These are phyloP conservation scores for Chaetomium olivaceum DNA, from an alignment of 2,329 filamentous ascomycete genomes.

Conservation along the genomic window DNA sequence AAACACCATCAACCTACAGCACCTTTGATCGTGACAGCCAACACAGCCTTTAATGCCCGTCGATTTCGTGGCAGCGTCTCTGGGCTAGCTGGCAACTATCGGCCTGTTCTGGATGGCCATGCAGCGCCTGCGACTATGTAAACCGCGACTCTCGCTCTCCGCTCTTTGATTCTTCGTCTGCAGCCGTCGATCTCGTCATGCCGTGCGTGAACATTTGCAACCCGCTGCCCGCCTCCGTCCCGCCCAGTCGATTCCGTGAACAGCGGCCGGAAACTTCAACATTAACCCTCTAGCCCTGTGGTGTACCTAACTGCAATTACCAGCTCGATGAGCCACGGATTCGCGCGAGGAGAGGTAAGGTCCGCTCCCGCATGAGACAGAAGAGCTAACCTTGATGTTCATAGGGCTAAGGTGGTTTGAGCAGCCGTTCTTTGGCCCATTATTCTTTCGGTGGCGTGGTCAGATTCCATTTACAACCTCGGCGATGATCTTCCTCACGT, in stretches of 20 bases:
- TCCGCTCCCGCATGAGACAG: neutral
- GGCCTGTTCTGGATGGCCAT: constrained; percentile 14
- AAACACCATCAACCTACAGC: constrained; percentile 23
- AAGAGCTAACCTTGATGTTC: constrained; percentile 4
- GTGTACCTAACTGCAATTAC: neutral
- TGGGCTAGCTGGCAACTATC: constrained; percentile 19
- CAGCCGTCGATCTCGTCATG: constrained; percentile 15
- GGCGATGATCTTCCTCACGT: neutral
- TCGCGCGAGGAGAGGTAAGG: neutral
- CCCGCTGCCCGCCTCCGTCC: constrained; percentile 7
- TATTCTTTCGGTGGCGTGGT: neutral
- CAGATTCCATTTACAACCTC: neutral
- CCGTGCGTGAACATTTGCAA: constrained; percentile 22
- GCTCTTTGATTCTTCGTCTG: constrained; percentile 11
- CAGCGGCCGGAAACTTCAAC: neutral
- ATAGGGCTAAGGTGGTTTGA: constrained; percentile 2
- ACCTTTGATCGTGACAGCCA: constrained; percentile 25
- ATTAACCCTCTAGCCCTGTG: neutral
- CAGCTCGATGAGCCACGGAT: neutral
- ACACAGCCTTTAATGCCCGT: constrained; percentile 11
- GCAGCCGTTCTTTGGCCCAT: neutral
- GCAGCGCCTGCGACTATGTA: constrained; percentile 16
- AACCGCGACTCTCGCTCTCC: constrained; percentile 18
- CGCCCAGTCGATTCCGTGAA: neutral
- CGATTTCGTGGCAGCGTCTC: constrained; percentile 18